phyloP scores from a whole-genome alignment of 768 basidiomycete species.

The Lactarius deliciosus region DNA sequence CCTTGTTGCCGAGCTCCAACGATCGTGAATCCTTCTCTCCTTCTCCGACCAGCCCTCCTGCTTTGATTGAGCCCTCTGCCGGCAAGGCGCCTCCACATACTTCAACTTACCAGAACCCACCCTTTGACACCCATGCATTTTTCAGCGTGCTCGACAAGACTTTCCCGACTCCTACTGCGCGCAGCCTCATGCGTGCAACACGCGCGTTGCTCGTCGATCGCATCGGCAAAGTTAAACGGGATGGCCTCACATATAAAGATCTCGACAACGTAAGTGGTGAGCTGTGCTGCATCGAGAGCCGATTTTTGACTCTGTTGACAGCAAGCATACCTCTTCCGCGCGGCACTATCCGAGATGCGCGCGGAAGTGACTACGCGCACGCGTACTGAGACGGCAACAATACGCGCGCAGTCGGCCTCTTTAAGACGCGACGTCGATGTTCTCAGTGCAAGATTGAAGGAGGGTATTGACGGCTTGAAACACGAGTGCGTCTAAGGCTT shows the following conservation, averaged over 20 bases:
- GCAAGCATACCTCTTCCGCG: slow-evolving; percentile 96
- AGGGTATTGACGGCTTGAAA: slow-evolving; percentile 82
- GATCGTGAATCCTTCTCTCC: slow-evolving; percentile 5
- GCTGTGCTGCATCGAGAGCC: background rate
- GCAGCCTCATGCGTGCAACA: slow-evolving; percentile 81
- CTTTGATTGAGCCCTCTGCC: slow-evolving; percentile 5
- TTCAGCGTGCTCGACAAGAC: slow-evolving; percentile 67
- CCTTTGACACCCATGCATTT: slow-evolving; percentile 83
- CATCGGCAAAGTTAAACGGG: slow-evolving; percentile 64
- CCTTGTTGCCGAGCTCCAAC: slow-evolving; percentile 7
- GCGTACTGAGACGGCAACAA: slow-evolving; percentile 80
- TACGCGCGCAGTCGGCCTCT: slow-evolving; percentile 71
- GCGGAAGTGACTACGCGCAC: slow-evolving; percentile 81
- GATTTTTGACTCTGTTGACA: slow-evolving; percentile 35
- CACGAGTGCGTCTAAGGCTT: slow-evolving; percentile 70
- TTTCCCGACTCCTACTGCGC: slow-evolving; percentile 71
- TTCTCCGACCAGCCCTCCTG: slow-evolving; percentile 19
- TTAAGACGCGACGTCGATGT: slow-evolving; percentile 85
- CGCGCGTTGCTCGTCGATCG: slow-evolving; percentile 78
- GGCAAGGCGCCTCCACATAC: slow-evolving; percentile 18
- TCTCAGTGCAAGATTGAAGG: slow-evolving; percentile 89
- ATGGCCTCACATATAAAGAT: slow-evolving; percentile 73
- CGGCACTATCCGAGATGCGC: slow-evolving; percentile 86
- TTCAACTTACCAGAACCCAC: slow-evolving; percentile 59
- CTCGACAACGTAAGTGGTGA: slow-evolving; percentile 69